Base-by-base conservation (phyloP, 2,329 filamentous ascomycete species). In the Xylariaceae sp. region DNA sequence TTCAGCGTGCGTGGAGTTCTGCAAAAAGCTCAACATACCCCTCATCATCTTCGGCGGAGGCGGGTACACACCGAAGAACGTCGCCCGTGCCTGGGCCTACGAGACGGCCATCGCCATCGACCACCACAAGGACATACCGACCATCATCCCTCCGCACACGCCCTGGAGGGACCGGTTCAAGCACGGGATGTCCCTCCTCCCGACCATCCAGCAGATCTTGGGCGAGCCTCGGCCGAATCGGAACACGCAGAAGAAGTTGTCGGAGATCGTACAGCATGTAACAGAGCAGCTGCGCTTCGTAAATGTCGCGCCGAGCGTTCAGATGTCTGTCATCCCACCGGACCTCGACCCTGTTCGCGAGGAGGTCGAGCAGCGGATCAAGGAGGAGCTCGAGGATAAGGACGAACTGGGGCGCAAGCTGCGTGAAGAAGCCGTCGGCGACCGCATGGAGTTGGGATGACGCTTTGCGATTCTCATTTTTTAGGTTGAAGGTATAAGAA, bases 11-110 rank as follows among this genome's bases (percentile, higher is more conserved):
- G 87, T 96, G 42, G 79, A 83, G 34, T 96, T 84, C 55, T 88
- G 89, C 63, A 97, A 97, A 63, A 77, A 71, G 32, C 78, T 88
- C 47, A 73, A 76, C 5, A 69, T 94, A 2, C 92, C 92, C 3
- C 74, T 97, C 46, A 80, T 98, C 34, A 78, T 98, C 38, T 86
- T 97, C 42, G 92, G 92, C 31, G 92, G 92, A 27, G 92, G 92
- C 40, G 92, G 92, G 18, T 98, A 98, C 65, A 98, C 92, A 11
- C 89, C 92, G 4, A 80, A 90, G 49, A 98, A 98, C 56, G 92
- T 98, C 5, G 92, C 92, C 29, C 84, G 92, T 38, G 88, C 90
- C 19, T 98, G 92, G 92, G 88, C 89, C 16, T 90, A 94, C 64
- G 92, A 98, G 67, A 98, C 92, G 9, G 85, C 85, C 44, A 87